Evolutionary conservation across 2,329 filamentous ascomycete genomes (phyloP).

Genomic region (Capronia coronata): DNA sequence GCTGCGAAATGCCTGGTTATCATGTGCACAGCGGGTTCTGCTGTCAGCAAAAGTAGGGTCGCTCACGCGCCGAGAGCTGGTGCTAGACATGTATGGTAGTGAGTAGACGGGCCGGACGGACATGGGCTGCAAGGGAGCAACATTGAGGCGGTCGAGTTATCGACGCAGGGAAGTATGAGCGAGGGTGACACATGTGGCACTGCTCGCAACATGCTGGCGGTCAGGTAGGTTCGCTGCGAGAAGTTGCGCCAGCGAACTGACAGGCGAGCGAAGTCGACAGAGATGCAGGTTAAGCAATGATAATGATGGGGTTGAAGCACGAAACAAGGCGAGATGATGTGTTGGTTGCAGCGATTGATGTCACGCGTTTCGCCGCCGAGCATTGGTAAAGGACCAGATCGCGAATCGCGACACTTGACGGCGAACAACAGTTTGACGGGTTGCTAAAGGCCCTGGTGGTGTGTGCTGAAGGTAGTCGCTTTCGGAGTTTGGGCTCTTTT

Average conservation of each 20-base stretch:
- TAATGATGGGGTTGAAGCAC: background rate
- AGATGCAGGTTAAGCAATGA: background rate
- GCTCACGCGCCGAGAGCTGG: too few relatives aligned
- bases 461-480: too few relatives aligned
- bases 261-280: conserved; percentile 4
- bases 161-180: conserved; percentile 4
- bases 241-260: background rate
- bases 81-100: background rate
- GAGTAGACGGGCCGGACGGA: background rate
- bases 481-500: too few relatives aligned
- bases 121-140: background rate
- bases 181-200: conserved; percentile 9
- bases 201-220: background rate
- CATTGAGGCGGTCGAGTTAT: background rate
- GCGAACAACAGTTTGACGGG: background rate
- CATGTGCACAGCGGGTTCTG: background rate
- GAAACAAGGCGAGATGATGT: background rate
- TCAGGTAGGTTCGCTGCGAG: background rate
- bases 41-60: background rate
- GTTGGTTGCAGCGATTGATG: background rate
- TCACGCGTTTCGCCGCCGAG: background rate
- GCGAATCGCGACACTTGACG: too few relatives aligned
- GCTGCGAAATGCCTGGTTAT: background rate
- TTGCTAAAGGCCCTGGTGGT: too few relatives aligned
- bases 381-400: background rate